Evolutionary conservation across 768 basidiomycete species (phyloP).

Genomic region (Phaeotremella fagi): DNA sequence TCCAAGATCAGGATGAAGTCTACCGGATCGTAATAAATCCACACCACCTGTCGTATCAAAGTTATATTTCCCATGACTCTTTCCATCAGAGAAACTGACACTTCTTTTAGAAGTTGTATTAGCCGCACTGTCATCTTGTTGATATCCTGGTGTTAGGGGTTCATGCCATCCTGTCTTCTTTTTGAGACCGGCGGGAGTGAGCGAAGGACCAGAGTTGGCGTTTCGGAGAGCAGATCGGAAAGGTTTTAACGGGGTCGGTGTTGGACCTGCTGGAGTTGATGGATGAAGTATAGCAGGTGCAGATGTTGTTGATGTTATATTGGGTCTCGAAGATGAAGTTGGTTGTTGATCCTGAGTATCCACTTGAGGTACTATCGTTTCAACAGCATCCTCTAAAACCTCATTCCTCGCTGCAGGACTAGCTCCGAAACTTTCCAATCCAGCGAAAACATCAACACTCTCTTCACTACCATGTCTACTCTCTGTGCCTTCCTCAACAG

Average conservation of each 20-base stretch:
- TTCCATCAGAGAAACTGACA: constrained; percentile 96
- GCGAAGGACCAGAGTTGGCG: constrained; percentile 13
- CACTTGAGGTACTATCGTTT: not conserved
- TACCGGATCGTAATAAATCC: not conserved
- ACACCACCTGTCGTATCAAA: constrained; percentile 2
- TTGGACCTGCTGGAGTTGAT: constrained; percentile 12
- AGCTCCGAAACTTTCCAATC: constrained; percentile 78
- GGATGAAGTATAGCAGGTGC: constrained; percentile 33
- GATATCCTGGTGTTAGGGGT: constrained; percentile 24
- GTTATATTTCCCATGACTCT: constrained; percentile 74
- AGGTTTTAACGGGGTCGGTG: constrained; percentile 12
- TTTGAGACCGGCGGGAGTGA: constrained; percentile 28
- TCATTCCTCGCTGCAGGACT: not conserved
- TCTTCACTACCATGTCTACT: constrained; percentile 34
- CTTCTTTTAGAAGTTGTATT: constrained; percentile 30
- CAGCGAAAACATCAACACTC: constrained; percentile 72
- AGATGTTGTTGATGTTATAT: constrained; percentile 16
- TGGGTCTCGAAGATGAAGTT: constrained; percentile 25
- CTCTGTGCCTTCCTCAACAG: constrained; percentile 19
- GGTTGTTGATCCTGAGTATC: not conserved
- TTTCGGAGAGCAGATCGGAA: constrained; percentile 40
- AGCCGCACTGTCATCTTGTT: not conserved
- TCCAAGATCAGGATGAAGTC: constrained; percentile 5
- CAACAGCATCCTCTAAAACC: not conserved
- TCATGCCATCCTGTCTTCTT: constrained; percentile 34